Percentiles rank a stretch among this genome's conserved stretches.
These are phyloP conservation scores for Vicia sativa DNA, from an alignment of 306 rosid species.

Conservation along the genomic window DNA sequence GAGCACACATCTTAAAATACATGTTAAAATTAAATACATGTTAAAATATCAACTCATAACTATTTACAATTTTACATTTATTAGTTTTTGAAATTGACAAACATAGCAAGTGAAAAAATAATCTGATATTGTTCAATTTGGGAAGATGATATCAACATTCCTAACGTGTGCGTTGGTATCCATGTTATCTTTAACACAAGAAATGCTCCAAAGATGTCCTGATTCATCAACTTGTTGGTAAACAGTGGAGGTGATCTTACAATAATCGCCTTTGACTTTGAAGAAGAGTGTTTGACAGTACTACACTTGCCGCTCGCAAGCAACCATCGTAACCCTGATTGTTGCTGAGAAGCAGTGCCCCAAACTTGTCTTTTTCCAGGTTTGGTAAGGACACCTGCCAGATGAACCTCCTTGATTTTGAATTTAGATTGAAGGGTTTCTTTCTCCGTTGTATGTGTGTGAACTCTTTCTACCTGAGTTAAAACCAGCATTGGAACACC, in stretches of 20 bases:
- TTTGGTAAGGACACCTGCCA: constrained; percentile 56
- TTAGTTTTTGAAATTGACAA: too few relatives aligned
- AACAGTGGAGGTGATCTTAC: constrained; percentile 43
- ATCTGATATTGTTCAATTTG: constrained; percentile 39
- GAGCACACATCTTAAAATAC: too few relatives aligned
- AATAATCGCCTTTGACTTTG: constrained; percentile 50
- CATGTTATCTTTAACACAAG: constrained; percentile 44
- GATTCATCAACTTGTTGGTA: constrained; percentile 40
- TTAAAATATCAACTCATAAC: constrained; percentile 8
- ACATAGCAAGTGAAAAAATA: constrained; percentile 16
- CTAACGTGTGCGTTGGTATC: constrained; percentile 47
- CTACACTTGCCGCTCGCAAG: constrained; percentile 60
- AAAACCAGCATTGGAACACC: constrained; percentile 69
- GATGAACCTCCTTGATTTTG: constrained; percentile 50
- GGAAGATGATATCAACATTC: constrained; percentile 66
- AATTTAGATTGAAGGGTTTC: constrained; percentile 39
- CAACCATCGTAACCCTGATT: constrained; percentile 71
- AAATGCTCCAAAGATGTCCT: constrained; percentile 72
- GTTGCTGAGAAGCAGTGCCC: constrained; percentile 61
- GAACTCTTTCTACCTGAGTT: constrained; percentile 61
- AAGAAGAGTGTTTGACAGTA: constrained; percentile 47
- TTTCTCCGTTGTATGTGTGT: constrained; percentile 22
- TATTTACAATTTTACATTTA: constrained; percentile 32
- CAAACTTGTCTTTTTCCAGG: constrained; percentile 49
- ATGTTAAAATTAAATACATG: constrained; percentile 1